phyloP scores from a whole-genome alignment of 2,329 filamentous ascomycete genomes.

The Aspergillus sp. region DNA sequence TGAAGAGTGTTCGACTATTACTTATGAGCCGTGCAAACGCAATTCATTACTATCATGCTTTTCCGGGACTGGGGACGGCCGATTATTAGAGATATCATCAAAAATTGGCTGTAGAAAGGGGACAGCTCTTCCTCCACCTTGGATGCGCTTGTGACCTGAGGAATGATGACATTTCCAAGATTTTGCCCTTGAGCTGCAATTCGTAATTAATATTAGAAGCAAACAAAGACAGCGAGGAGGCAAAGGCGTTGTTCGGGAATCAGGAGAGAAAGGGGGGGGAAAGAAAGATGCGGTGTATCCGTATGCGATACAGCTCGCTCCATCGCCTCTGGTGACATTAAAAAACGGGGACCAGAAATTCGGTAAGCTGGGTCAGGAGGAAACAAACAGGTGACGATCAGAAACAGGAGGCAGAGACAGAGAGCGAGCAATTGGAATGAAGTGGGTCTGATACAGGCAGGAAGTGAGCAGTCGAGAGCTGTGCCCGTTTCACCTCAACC shows the following conservation, averaged over 20 bases:
- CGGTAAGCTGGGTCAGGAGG: constrained; percentile 1
- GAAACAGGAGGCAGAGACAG: constrained; percentile 8
- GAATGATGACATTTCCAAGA: not conserved
- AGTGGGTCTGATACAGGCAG: constrained; percentile 15
- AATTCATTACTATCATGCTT: not conserved
- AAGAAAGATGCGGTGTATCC: constrained; percentile 8
- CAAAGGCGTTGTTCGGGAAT: constrained; percentile 9
- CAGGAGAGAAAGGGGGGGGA: not conserved
- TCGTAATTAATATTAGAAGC: not conserved
- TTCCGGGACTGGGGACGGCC: not conserved
- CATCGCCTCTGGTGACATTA: not conserved
- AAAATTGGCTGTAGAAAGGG: not conserved
- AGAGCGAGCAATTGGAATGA: not conserved
- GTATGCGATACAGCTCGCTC: not conserved
- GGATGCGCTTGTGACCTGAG: constrained; percentile 1
- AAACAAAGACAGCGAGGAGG: constrained; percentile 1
- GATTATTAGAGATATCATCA: not conserved
- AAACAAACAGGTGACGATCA: constrained; percentile 13
- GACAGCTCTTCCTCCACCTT: not conserved
- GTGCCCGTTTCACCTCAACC: constrained; percentile 2
- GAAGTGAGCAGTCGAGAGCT: constrained; percentile 20
- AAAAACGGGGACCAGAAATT: not conserved
- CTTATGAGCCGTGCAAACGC: not conserved
- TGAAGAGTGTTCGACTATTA: not conserved
- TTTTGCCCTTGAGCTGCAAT: not conserved